Conservation (phyloP, 805 yeast species). For the Candida vaughaniae region DNA sequence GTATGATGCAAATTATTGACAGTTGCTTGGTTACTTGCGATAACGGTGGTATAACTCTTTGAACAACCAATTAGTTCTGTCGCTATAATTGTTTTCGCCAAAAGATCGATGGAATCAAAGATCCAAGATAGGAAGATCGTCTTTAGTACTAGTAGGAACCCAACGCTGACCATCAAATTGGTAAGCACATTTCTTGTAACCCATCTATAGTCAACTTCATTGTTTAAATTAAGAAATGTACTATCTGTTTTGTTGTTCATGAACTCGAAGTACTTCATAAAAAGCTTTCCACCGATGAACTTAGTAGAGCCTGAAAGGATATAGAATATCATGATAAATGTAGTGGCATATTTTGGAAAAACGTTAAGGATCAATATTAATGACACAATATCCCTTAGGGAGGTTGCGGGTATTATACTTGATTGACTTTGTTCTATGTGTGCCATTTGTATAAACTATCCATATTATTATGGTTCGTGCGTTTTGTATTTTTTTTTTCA, state of each 20-base stretch:
- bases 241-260: slow-evolving; percentile 12
- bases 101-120: slow-evolving; percentile 17
- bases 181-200: slow-evolving; percentile 20
- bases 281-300: slow-evolving; percentile 25
- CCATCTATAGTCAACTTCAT: slow-evolving; percentile 10
- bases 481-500: slow-evolving; percentile 6
- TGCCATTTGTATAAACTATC: slow-evolving; percentile 4
- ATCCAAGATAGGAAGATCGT: slow-evolving; percentile 13
- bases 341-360: slow-evolving; percentile 20
- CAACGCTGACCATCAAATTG: slow-evolving; percentile 22
- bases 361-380: slow-evolving; percentile 27
- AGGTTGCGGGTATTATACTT: slow-evolving; percentile 21
- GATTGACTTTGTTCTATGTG: slow-evolving; percentile 1
- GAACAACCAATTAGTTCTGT: slow-evolving; percentile 26
- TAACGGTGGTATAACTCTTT: background rate
- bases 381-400: slow-evolving; percentile 32
- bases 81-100: slow-evolving; percentile 32
- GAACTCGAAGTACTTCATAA: slow-evolving; percentile 18
- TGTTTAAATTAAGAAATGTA: slow-evolving; percentile 13
- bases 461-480: slow-evolving; percentile 2
- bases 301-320: slow-evolving; percentile 28
- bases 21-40: background rate
- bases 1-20: background rate
- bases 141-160: slow-evolving; percentile 22
- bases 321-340: slow-evolving; percentile 19